phyloP scores from a whole-genome alignment of 495 filamentous ascomycete genomes.

The Acidomyces sp. region DNA sequence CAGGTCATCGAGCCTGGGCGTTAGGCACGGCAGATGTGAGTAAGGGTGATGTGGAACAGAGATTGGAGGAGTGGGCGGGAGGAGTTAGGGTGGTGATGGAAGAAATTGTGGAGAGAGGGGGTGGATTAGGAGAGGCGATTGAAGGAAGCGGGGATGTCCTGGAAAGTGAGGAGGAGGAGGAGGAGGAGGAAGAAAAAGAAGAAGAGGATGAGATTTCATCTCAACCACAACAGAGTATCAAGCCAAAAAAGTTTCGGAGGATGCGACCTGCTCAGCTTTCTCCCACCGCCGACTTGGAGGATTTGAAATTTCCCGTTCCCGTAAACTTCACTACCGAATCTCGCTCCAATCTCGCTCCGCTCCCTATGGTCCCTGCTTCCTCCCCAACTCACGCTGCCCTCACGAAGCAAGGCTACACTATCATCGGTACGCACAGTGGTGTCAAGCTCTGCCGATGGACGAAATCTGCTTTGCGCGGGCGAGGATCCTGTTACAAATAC shows the following conservation, averaged over 20 bases:
- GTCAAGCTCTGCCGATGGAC: slow-evolving; percentile 99
- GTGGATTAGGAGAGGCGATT: slow-evolving; percentile 65
- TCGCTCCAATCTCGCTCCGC: slow-evolving; percentile 23
- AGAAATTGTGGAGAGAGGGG: slow-evolving; percentile 47
- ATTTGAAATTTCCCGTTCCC: slow-evolving; percentile 52
- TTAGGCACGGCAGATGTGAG: slow-evolving; percentile 69
- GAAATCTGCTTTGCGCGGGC: slow-evolving; percentile 88
- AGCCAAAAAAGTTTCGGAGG: slow-evolving; percentile 25
- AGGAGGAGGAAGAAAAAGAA: slow-evolving; percentile 44
- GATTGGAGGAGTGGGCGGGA: slow-evolving; percentile 60
- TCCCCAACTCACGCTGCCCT: slow-evolving; percentile 78
- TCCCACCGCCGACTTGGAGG: slow-evolving; percentile 60
- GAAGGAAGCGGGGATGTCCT: slow-evolving; percentile 66
- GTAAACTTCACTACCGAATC: slow-evolving; percentile 72
- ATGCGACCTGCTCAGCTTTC: slow-evolving; percentile 1
- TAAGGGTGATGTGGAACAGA: slow-evolving; percentile 51
- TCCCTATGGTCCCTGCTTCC: slow-evolving; percentile 85
- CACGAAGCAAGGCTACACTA: slow-evolving; percentile 92
- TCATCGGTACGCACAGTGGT: slow-evolving; percentile 87
- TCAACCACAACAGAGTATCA: too few species aligned
- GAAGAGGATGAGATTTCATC: slow-evolving; percentile 35
- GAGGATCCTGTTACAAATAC: slow-evolving; percentile 93
- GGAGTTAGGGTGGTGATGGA: slow-evolving; percentile 60
- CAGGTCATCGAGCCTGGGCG: slow-evolving; percentile 65
- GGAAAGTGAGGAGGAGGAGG: slow-evolving; percentile 69